Evolutionary conservation across 139 green algal genomes (phyloP).

Genomic region (Chlorella sp.): DNA sequence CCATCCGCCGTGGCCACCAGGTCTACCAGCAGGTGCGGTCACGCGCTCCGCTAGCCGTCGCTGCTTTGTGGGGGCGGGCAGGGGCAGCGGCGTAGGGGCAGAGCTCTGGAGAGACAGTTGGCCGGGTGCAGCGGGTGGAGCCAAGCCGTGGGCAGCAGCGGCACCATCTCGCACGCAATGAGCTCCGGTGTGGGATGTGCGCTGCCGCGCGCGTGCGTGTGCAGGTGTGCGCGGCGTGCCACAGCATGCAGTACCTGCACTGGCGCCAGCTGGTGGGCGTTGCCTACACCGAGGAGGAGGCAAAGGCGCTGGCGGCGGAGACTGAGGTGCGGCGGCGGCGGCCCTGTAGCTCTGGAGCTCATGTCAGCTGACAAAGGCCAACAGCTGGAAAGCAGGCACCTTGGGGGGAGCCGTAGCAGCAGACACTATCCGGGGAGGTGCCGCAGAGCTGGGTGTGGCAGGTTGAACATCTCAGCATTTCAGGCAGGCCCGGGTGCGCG

Average conservation of each 20-base stretch:
- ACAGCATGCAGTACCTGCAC: constrained; percentile 88
- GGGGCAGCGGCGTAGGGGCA: neutral
- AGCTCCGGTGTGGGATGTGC: neutral
- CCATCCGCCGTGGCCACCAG: constrained; percentile 91
- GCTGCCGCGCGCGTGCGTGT: neutral
- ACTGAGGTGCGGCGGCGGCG: constrained; percentile 60
- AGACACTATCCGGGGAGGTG: no score
- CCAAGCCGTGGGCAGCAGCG: no score
- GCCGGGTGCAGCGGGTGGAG: no score
- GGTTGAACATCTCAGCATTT: no score
- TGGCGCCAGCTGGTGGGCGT: constrained; percentile 96
- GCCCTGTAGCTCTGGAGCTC: no score
- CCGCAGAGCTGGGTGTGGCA: no score
- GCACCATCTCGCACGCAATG: neutral
- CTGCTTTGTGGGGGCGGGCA: neutral
- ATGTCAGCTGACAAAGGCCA: no score
- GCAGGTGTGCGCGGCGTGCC: constrained; percentile 95
- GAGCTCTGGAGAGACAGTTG: no score
- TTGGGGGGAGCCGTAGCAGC: no score
- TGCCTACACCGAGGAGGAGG: constrained; percentile 96
- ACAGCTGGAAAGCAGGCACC: no score
- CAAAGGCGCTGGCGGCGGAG: constrained; percentile 87
- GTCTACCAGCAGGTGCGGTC: constrained; percentile 64
- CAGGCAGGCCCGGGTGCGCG: no score
- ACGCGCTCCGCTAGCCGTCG: neutral